Conservation (phyloP, 176 grass and related monocot species). For the Poa pratensis region DNA sequence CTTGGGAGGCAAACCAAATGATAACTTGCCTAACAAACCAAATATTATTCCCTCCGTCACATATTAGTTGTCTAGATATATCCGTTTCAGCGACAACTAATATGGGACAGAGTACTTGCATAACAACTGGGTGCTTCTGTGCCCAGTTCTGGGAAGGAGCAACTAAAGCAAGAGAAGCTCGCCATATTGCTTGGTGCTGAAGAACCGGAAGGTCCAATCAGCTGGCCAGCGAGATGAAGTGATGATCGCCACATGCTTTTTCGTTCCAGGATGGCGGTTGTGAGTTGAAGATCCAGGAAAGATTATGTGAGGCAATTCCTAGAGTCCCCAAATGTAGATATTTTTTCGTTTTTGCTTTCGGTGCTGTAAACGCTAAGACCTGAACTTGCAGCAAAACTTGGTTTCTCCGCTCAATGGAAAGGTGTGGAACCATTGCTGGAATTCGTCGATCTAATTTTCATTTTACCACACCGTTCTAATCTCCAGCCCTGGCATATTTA, state of each 20-base stretch:
- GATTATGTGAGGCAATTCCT: background rate
- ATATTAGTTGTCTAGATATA: too few relatives aligned
- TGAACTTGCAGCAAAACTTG: background rate
- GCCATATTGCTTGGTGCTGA: background rate
- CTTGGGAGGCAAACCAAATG: background rate
- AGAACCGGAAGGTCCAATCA: background rate
- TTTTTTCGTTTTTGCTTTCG: background rate
- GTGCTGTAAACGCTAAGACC: background rate
- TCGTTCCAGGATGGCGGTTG: background rate
- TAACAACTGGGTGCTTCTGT: background rate
- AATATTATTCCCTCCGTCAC: background rate
- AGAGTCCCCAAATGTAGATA: background rate
- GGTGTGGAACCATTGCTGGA: background rate
- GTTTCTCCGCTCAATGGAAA: background rate
- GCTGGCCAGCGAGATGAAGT: background rate
- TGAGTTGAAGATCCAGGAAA: background rate
- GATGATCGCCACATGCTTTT: background rate
- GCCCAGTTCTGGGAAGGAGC: background rate
- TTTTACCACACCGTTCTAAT: background rate
- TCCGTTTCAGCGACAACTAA: too few relatives aligned
- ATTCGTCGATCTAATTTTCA: background rate
- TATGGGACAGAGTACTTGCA: background rate
- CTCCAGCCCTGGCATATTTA: background rate
- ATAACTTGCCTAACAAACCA: background rate
- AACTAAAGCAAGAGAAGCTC: background rate